Base-by-base conservation (phyloP, 2,329 filamentous ascomycete species). In the Trichophyton schoenleinii region DNA sequence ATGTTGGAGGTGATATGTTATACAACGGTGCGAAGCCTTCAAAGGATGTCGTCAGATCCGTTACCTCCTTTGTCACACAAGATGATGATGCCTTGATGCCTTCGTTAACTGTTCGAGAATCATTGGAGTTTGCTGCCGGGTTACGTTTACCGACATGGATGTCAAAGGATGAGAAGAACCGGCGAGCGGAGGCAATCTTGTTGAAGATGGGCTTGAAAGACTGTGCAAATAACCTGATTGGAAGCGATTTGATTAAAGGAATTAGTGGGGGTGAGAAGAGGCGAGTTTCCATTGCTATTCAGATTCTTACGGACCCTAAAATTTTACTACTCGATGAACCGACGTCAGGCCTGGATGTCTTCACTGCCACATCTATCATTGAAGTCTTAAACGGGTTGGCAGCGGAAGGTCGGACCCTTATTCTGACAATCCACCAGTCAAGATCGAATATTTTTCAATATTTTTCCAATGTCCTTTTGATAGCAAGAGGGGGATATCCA, bases 231-330 rank as follows among this genome's bases (percentile, higher is more conserved):
- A 89, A 87, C 60, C 71, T 90, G 0, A 81, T 91, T 7, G 88
- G 88, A 1, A 86, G 81, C 62, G 86, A 88, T 7, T 72, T 88
- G 3, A 79, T 88, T 66, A 91, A 91, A 70, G 87, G 88, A 0
- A 90, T 91, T 34, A 89, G 86, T 7, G 88, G 88, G 1, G 88
- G 88, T 18, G 87, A 91, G 72, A 91, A 90, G 72, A 80, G 88
- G 1, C 81, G 88, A 61, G 87, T 91, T 4, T 87, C 86, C 2
- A 90, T 91, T 63, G 88, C 87, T 0, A 83, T 90, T 0, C 88
- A 91, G 66, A 85, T 91, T 5, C 77, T 91, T 9, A 91, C 87
- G 0, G 86, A 90, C 63, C 88, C 88, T 0, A 82, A 84, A 1
- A 81, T 91, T 1, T 73, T 91, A 0, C 76, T 91, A 0, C 79